Conservation (phyloP, 495 filamentous ascomycete species). For the Podospora didyma region DNA sequence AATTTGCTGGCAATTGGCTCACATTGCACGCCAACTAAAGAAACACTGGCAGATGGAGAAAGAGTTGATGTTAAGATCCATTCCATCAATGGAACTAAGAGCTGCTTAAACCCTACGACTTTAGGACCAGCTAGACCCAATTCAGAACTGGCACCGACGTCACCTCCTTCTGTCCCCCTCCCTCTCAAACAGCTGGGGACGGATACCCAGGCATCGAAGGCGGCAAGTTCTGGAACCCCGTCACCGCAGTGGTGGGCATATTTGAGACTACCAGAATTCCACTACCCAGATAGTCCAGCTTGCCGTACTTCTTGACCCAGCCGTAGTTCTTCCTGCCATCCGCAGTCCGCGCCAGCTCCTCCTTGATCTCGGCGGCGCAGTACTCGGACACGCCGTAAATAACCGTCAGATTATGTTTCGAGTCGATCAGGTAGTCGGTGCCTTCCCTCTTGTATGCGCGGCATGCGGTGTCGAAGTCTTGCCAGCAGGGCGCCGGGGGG, state of each 20-base stretch:
- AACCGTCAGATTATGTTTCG: conserved; percentile 9
- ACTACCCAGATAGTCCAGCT: conserved; percentile 10
- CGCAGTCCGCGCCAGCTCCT: conserved; percentile 16
- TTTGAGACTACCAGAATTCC: conserved; percentile 20
- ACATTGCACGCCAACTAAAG: too few relatives aligned
- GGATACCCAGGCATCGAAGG: too few relatives aligned
- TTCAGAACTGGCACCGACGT: too few relatives aligned
- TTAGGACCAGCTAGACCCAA: too few relatives aligned
- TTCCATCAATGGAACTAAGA: too few relatives aligned
- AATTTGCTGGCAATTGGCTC: too few relatives aligned
- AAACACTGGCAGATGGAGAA: too few relatives aligned
- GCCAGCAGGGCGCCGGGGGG: conserved; percentile 28
- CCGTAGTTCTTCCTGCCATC: conserved; percentile 23
- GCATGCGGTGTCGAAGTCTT: conserved; percentile 21
- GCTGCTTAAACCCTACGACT: too few relatives aligned
- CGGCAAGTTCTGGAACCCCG: conserved; percentile 11
- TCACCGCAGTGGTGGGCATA: conserved; percentile 14
- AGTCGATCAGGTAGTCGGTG: conserved; percentile 19
- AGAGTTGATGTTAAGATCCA: too few relatives aligned
- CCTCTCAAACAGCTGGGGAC: too few relatives aligned
- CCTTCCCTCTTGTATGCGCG: conserved; percentile 7
- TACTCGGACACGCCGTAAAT: conserved; percentile 14
- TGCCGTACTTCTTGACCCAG: conserved; percentile 14
- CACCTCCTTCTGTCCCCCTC: too few relatives aligned
- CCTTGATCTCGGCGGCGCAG: conserved; percentile 16